phyloP scores from a whole-genome alignment of 2,329 filamentous ascomycete species.

The Curvularia sp. region DNA sequence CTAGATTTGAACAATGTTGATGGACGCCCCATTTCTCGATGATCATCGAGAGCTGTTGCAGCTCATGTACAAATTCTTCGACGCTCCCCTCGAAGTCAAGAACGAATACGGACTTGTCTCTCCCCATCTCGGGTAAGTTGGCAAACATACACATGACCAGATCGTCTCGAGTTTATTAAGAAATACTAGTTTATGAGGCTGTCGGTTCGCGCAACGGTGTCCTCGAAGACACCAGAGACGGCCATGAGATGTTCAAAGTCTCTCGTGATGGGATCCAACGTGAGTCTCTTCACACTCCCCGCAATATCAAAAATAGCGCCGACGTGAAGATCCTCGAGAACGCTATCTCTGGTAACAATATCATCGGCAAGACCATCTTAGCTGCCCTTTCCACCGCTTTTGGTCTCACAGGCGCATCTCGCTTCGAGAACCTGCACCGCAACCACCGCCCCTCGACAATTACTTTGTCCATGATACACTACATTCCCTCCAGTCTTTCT shows the following conservation, averaged over 20 bases:
- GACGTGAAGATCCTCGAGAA: constrained; percentile 40
- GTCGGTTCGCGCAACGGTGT: constrained; percentile 41
- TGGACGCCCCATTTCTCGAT: constrained; percentile 60
- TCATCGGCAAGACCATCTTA: constrained; percentile 53
- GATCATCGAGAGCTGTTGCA: constrained; percentile 62
- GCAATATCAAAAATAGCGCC: constrained; percentile 39
- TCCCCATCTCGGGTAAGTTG: constrained; percentile 60
- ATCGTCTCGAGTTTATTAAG: too few relatives aligned
- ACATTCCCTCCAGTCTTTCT: constrained; percentile 35
- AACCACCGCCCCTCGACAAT: constrained; percentile 44
- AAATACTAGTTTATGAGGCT: constrained; percentile 26
- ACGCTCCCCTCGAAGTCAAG: constrained; percentile 61
- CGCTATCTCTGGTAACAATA: constrained; percentile 41
- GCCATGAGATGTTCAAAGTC: constrained; percentile 47
- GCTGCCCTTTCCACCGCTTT: constrained; percentile 53
- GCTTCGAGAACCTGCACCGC: constrained; percentile 44
- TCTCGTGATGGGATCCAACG: constrained; percentile 46
- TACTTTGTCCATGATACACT: constrained; percentile 47
- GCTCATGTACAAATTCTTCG: constrained; percentile 65
- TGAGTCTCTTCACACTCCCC: constrained; percentile 32
- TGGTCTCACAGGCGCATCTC: constrained; percentile 33
- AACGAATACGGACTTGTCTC: constrained; percentile 64
- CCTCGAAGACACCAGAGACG: constrained; percentile 41
- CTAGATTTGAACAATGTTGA: constrained; percentile 62
- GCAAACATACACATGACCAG: neutral